Evolutionary conservation across 768 basidiomycete species (phyloP), one percentile per base, ranked within the genome.

Genomic region (Tricholoma saponaceum): DNA sequence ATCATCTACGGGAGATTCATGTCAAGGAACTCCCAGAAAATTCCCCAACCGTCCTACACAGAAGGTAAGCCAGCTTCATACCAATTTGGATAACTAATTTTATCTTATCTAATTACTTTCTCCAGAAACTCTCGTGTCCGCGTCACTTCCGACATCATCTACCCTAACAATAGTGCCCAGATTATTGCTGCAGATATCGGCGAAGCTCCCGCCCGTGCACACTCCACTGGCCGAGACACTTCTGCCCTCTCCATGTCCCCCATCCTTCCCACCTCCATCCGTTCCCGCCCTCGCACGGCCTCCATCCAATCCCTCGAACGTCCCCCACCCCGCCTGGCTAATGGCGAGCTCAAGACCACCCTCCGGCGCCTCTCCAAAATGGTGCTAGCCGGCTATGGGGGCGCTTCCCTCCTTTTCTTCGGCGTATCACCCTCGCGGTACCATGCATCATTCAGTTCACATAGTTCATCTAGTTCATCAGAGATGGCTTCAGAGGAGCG

Each of bases 361-460:
- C 71, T 93, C n/a, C 82, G 90, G 23, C 80, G 92, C 10, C 77
- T 91, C 37, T 91, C 89, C 13, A 91, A 92, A 69, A 83, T 94
- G 74, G 88, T 89, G 1, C 75, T 94, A 6, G 91, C 89, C 1
- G 89, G 90, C 2, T 93, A 94, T 62, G 92, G 91, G 13, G 92
- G 92, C 1, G 86, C 90, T 0, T 86, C 84, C 49, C 76, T 92
- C 26, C 70, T 92, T 33, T 92, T 94, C 72, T 93, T 93, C 60
- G 91, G 91, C 6, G 79, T 91, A 7, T 74, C 77, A 4, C 73
- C 78, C 26, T 28, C 47, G 16, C 0, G 61, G 59, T 51, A 74
- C 81, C 0, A 71, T 73, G 8, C 60, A 64, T 61, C 71, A 4
- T 60, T 71, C 0, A 57, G 67, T 22, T 23, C 43, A 3, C 43